phyloP scores from a whole-genome alignment of 2,329 filamentous ascomycete genomes.

The Scedosporium aurantiacum region DNA sequence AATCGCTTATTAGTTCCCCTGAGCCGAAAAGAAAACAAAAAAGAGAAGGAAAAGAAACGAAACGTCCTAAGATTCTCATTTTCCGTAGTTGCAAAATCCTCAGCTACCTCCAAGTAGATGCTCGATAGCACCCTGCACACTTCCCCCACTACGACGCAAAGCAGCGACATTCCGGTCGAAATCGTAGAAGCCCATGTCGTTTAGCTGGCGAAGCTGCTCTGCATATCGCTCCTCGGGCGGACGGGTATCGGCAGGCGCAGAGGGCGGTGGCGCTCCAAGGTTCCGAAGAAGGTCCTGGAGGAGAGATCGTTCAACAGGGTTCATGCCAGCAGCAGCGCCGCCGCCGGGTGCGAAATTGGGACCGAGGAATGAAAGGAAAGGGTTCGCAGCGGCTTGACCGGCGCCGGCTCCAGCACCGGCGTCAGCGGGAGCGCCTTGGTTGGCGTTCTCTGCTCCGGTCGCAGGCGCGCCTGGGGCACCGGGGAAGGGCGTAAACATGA shows the following conservation, averaged over 20 bases:
- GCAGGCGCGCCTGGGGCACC: slow-evolving; percentile 11
- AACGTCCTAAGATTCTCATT: background rate
- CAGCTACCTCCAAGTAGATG: slow-evolving; percentile 42
- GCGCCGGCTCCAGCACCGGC: slow-evolving; percentile 1
- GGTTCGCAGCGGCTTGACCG: background rate
- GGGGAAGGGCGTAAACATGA: slow-evolving; percentile 5
- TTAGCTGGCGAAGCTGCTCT: slow-evolving; percentile 80
- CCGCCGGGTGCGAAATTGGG: background rate
- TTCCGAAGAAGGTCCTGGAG: background rate
- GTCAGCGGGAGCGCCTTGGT: slow-evolving; percentile 2
- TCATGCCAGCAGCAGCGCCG: background rate
- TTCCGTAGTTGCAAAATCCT: background rate
- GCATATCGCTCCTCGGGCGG: slow-evolving; percentile 92
- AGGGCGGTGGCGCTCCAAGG: slow-evolving; percentile 8
- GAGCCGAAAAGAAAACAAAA: too few relatives aligned
- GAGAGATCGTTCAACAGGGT: slow-evolving; percentile 5
- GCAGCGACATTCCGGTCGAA: slow-evolving; percentile 90
- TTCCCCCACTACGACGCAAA: slow-evolving; percentile 77
- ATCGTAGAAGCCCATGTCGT: slow-evolving; percentile 98
- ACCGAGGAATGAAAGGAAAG: slow-evolving; percentile 4
- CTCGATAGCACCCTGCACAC: slow-evolving; percentile 84
- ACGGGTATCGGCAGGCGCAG: slow-evolving; percentile 60
- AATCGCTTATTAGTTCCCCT: too few relatives aligned
- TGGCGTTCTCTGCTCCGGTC: background rate
- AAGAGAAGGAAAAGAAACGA: too few relatives aligned